Evolutionary conservation across 768 basidiomycete species (phyloP).

Genomic region (Mrakia gelida): DNA sequence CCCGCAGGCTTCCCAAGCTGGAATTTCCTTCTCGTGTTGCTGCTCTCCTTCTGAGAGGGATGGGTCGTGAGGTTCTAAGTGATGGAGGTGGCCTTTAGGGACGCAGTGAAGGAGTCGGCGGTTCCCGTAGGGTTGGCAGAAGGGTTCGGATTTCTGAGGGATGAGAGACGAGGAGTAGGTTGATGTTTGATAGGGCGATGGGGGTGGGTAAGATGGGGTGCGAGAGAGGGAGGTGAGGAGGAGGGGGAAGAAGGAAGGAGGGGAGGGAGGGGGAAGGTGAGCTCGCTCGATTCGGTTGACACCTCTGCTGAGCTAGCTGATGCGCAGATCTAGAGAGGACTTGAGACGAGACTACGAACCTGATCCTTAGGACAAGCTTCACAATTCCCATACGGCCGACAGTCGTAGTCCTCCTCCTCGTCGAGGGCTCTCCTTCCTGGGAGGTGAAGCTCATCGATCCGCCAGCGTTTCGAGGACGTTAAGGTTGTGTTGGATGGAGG

Average conservation of each 20-base stretch:
- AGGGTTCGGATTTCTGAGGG: slow-evolving; percentile 50
- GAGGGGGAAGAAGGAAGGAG: neutral
- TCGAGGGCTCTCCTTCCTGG: neutral
- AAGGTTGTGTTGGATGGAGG: neutral
- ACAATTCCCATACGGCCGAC: slow-evolving; percentile 48
- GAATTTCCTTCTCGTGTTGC: slow-evolving; percentile 48
- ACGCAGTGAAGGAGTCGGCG: slow-evolving; percentile 78
- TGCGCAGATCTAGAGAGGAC: neutral
- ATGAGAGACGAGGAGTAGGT: too few relatives aligned
- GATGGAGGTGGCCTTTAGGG: slow-evolving; percentile 26
- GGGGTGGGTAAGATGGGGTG: neutral
- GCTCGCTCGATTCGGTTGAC: neutral
- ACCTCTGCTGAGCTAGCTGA: too few relatives aligned
- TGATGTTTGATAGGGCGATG: neutral
- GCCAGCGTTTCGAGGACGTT: neutral
- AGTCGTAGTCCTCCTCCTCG: slow-evolving; percentile 33
- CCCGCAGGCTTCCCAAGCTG: slow-evolving; percentile 91
- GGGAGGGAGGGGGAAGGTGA: neutral
- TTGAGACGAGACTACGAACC: slow-evolving; percentile 38
- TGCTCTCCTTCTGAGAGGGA: neutral
- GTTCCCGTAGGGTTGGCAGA: slow-evolving; percentile 94
- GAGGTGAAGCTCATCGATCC: neutral
- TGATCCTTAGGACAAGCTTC: slow-evolving; percentile 50
- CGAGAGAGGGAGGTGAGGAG: slow-evolving; percentile 5
- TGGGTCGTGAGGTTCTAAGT: neutral